A percentile compares a stretch with the other conserved stretches of the same genome.
Evolutionary conservation across 2,329 filamentous ascomycete genomes (phyloP).

Genomic region (Pseudonectria buxi): DNA sequence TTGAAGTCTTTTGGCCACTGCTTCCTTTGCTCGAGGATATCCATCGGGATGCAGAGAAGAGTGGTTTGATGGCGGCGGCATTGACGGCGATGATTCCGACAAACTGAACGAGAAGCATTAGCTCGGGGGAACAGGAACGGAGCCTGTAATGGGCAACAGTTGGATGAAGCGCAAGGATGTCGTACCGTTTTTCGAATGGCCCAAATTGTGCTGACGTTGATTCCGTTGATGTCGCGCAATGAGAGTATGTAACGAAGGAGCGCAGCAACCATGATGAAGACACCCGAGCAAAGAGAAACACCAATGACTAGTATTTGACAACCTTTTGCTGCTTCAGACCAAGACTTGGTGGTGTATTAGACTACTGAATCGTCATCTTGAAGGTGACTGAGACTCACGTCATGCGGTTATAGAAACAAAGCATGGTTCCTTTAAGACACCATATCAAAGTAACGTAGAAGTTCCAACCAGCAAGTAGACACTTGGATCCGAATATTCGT

Average conservation of each 20-base stretch:
- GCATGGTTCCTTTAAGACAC: constrained; percentile 35
- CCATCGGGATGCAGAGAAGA: constrained; percentile 29
- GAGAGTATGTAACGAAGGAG: constrained; percentile 35
- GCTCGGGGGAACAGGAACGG: background rate
- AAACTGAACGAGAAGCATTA: constrained; percentile 23
- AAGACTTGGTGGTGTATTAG: constrained; percentile 20
- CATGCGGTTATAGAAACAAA: constrained; percentile 37
- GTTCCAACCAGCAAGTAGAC: constrained; percentile 31
- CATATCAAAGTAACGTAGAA: constrained; percentile 37
- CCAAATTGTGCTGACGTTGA: constrained; percentile 36
- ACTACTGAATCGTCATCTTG: background rate
- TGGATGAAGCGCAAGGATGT: background rate
- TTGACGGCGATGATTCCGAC: constrained; percentile 38
- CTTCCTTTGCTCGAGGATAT: constrained; percentile 27
- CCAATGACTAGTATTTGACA: constrained; percentile 31
- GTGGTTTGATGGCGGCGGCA: constrained; percentile 33
- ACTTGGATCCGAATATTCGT: constrained; percentile 28
- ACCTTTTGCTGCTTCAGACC: constrained; percentile 31
- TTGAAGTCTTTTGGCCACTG: constrained; percentile 19
- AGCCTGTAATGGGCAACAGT: background rate
- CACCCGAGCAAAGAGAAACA: constrained; percentile 33
- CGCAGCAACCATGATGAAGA: constrained; percentile 38
- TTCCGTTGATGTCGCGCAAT: constrained; percentile 27
- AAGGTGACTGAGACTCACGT: constrained; percentile 25
- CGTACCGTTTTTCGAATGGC: constrained; percentile 35